Evolutionary conservation across 208 protist genomes (phyloP), one percentile per base, ranked within the genome.

Genomic region (Trypanosoma avium): DNA sequence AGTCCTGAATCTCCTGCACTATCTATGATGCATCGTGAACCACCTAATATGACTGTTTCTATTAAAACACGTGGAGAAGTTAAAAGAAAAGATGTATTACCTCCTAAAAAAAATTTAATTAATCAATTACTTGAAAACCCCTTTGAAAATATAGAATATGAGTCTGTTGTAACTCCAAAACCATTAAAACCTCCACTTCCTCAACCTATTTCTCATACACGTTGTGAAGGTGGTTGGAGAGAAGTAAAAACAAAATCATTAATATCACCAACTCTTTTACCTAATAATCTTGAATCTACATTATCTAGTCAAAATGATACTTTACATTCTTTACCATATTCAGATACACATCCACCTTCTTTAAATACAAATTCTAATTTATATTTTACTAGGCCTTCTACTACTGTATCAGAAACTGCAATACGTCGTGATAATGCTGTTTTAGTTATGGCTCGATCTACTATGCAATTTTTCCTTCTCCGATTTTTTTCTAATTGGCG

Each of bases 401-500:
- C 59, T 24, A 45, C 10, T 22, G 17, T 32, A 36, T 42, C 24
- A 36, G 24, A 54, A 22, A 22, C 38, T 10, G 2, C 32, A 27
- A 8, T 35, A 36, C 5, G 29, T 5, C 30, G 36, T 13, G 67
- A 62, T 49, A 4, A 35, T 19, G 49, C 53, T 13, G 59, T 73
- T 2, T 3, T 52, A 26, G 27, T 61, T 9, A 57, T 73, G 67
- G n/a, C 42, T 15, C 58, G 52, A 7, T 42, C 42, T 21, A 22
- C 30, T 10, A 33, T 21, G 22, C 52, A 62, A 19, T 62, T 73
- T 61, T 22, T 66, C 30, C 67, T 67, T 30, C 26, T 73, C 26
- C 67, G 59, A 19, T 73, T 67, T 40, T 73, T 73, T 55, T 36
- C 53, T 3, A 67, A 46, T 27, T 73, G 67, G 67, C 35, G 49